Percentiles rank a stretch among this genome's conserved stretches.
Conservation (phyloP, 1,284 basidiomycete genomes). For the Trametes hirsuta region DNA sequence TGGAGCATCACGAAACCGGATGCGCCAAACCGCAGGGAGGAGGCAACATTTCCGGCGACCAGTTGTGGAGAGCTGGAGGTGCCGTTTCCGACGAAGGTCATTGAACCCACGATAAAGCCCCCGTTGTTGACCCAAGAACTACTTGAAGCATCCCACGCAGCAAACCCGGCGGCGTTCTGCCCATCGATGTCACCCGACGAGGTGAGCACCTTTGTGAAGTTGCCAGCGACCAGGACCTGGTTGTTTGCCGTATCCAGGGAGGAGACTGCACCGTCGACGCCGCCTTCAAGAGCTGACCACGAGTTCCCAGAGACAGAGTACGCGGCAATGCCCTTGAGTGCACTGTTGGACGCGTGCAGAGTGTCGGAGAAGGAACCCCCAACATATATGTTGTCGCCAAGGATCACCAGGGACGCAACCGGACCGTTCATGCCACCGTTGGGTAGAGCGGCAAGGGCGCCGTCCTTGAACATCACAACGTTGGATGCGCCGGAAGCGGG, state of each 20-base stretch:
- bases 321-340: conserved; percentile 67
- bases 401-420: conserved; percentile 67
- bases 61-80: conserved; percentile 55
- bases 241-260: conserved; percentile 56
- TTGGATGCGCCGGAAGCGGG: conserved; percentile 65
- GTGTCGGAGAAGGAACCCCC: conserved; percentile 88
- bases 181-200: conserved; percentile 41
- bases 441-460: conserved; percentile 56
- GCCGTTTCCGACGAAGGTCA: conserved; percentile 72
- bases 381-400: conserved; percentile 73
- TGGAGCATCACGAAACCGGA: conserved; percentile 72
- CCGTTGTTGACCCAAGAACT: conserved; percentile 74
- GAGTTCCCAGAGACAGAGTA: conserved; percentile 73
- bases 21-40: conserved; percentile 64
- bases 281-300: conserved; percentile 77
- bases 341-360: conserved; percentile 52
- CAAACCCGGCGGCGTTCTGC: conserved; percentile 66
- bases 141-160: conserved; percentile 72
- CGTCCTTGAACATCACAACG: conserved; percentile 72
- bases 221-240: conserved; percentile 72
- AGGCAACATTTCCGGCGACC: conserved; percentile 65
- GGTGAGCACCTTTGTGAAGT: conserved; percentile 65
- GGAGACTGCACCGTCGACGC: conserved; percentile 78
- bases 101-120: conserved; percentile 74
- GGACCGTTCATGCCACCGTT: conserved; percentile 74